Evolutionary conservation across 208 protist genomes (phyloP).

Genomic region (Leishmania mexicana): DNA sequence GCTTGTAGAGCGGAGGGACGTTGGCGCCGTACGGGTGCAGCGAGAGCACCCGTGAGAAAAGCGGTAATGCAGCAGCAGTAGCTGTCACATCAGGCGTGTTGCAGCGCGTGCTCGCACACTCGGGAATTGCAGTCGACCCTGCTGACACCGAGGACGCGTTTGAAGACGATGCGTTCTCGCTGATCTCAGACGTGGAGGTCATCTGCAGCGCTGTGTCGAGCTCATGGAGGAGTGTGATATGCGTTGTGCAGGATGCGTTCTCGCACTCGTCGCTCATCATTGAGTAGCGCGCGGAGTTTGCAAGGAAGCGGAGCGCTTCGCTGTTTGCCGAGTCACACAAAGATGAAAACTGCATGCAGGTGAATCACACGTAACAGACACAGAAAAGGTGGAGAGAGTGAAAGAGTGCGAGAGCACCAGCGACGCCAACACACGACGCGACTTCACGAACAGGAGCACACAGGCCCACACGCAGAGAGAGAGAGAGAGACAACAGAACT

Average conservation of each 20-base stretch:
- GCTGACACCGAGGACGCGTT: conserved; percentile 5
- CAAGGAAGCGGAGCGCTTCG: not conserved
- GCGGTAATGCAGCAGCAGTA: not conserved
- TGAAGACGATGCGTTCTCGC: conserved; percentile 5
- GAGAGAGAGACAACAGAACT: not conserved
- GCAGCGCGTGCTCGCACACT: conserved; percentile 17
- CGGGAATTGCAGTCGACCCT: conserved; percentile 14
- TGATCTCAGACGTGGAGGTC: conserved; percentile 9
- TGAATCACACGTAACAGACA: not conserved
- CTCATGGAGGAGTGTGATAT: conserved; percentile 21
- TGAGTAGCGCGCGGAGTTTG: not conserved
- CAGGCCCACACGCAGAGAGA: not conserved
- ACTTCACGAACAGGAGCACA: not conserved
- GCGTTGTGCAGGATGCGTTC: not conserved
- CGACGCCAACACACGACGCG: too few species aligned
- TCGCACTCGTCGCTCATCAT: not conserved
- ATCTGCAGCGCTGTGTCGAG: conserved; percentile 4
- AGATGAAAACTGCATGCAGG: not conserved
- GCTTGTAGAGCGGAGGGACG: conserved; percentile 10
- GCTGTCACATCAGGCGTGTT: conserved; percentile 7
- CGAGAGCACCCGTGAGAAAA: not conserved
- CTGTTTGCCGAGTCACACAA: not conserved
- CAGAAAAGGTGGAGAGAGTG: not conserved
- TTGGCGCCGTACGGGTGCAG: not conserved
- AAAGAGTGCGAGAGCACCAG: conserved; percentile 1